Evolutionary conservation across 306 rosid species (phyloP).

Genomic region (Astragalus glycyphyllos): DNA sequence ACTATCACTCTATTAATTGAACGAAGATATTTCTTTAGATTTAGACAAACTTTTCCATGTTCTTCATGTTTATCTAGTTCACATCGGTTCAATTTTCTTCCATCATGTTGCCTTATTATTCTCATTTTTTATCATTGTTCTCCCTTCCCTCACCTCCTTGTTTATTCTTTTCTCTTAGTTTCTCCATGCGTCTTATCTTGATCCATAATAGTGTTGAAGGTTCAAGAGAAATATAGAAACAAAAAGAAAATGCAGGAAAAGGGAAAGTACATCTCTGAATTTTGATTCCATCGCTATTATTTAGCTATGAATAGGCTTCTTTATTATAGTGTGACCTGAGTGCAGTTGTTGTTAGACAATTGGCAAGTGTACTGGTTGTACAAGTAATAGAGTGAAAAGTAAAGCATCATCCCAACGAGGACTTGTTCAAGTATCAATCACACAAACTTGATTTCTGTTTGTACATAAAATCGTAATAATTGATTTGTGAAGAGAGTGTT

Average conservation of each 20-base stretch:
- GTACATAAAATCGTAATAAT: not conserved
- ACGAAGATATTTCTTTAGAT: slow-evolving; percentile 5
- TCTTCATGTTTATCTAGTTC: slow-evolving; percentile 4
- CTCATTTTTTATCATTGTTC: not conserved
- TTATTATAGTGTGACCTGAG: slow-evolving; percentile 3
- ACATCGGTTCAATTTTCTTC: not conserved
- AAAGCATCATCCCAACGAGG: not conserved
- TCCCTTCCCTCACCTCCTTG: not conserved
- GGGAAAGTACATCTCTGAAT: not conserved
- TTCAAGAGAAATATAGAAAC: slow-evolving; percentile 4
- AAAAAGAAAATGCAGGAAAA: not conserved
- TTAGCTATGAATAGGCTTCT: slow-evolving; percentile 2
- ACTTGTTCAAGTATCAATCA: not conserved
- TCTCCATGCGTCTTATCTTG: not conserved
- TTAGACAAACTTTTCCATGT: not conserved
- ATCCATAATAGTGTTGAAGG: slow-evolving; percentile 4
- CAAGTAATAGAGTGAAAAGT: not conserved
- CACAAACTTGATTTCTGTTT: not conserved
- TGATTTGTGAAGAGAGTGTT: too few species aligned
- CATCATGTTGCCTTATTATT: not conserved
- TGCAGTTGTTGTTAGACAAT: not conserved
- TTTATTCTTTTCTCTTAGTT: not conserved
- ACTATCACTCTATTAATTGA: slow-evolving; percentile 12
- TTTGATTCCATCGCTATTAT: not conserved
- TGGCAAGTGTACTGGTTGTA: not conserved